Evolutionary conservation across 768 basidiomycete genomes (phyloP).

Genomic region (Dentipellis sp.): DNA sequence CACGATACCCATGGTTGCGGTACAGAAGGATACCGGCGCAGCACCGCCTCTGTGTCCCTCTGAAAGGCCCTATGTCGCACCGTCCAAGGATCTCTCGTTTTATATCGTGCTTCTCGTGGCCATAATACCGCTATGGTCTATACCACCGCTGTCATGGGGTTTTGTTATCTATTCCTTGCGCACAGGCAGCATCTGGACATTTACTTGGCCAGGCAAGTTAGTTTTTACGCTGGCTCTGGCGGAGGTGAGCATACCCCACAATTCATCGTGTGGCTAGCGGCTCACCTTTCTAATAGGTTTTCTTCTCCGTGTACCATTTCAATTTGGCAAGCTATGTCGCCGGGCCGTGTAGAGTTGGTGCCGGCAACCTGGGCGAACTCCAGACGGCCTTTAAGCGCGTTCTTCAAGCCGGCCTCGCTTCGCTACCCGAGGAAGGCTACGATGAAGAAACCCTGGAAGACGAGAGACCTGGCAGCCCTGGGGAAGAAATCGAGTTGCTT

Average conservation of each 20-base stretch:
- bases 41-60: conserved; percentile 15
- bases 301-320: conserved; percentile 61
- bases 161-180: conserved; percentile 43
- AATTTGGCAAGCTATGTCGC: conserved; percentile 40
- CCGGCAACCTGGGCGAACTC: conserved; percentile 46
- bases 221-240: conserved; percentile 42
- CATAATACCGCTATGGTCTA: conserved; percentile 57
- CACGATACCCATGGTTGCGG: background rate
- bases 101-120: conserved; percentile 47
- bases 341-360: conserved; percentile 32
- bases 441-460: conserved; percentile 45
- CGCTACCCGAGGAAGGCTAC: conserved; percentile 39
- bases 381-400: conserved; percentile 51
- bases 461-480: conserved; percentile 50
- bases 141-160: conserved; percentile 55
- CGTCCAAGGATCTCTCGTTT: conserved; percentile 39
- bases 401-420: conserved; percentile 55
- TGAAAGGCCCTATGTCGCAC: conserved; percentile 25
- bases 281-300: conserved; percentile 31
- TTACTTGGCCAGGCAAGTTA: conserved; percentile 27
- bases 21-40: background rate
- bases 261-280: background rate
- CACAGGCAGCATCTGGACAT: conserved; percentile 32
- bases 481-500: conserved; percentile 48
- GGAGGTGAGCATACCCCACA: conserved; percentile 36